phyloP scores from a whole-genome alignment of 257 asterid genomes.

The Cinchona pubescens region DNA sequence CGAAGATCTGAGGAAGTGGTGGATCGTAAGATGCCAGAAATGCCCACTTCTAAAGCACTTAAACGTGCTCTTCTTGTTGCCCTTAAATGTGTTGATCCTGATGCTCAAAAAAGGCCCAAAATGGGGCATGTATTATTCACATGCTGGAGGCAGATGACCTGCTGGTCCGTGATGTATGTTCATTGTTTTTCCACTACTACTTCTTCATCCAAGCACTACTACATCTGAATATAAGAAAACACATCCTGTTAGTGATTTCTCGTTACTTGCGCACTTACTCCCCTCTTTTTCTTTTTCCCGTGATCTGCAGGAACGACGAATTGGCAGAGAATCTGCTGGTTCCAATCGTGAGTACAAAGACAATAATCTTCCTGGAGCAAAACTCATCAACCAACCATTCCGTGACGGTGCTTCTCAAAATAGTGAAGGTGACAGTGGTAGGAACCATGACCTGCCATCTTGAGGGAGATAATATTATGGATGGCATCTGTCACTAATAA shows the following conservation, averaged over 20 bases:
- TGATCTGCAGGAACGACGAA: slow-evolving; percentile 50
- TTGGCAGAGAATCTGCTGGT: slow-evolving; percentile 43
- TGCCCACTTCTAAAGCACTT: slow-evolving; percentile 71
- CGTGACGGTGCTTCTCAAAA: slow-evolving; percentile 43
- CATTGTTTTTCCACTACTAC: background rate
- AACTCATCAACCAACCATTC: slow-evolving; percentile 31
- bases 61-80: slow-evolving; percentile 88
- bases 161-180: slow-evolving; percentile 62
- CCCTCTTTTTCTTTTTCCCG: slow-evolving; percentile 6
- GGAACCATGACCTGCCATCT: slow-evolving; percentile 37
- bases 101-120: slow-evolving; percentile 91
- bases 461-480: slow-evolving; percentile 36
- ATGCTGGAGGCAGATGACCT: slow-evolving; percentile 91
- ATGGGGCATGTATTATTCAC: slow-evolving; percentile 89
- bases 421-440: slow-evolving; percentile 46
- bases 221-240: background rate
- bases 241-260: slow-evolving; percentile 7
- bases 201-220: background rate
- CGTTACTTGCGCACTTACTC: slow-evolving; percentile 11
- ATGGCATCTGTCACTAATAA: slow-evolving; percentile 20
- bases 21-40: slow-evolving; percentile 77
- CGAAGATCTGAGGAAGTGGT: slow-evolving; percentile 89
- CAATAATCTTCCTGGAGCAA: slow-evolving; percentile 34
- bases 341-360: slow-evolving; percentile 40
- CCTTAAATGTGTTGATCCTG: slow-evolving; percentile 94